A percentile compares a stretch with the other conserved stretches of the same genome.
These are phyloP conservation scores for Phytophthora lateralis DNA, from an alignment of 352 stramenopile genomes.

Conservation along the genomic window DNA sequence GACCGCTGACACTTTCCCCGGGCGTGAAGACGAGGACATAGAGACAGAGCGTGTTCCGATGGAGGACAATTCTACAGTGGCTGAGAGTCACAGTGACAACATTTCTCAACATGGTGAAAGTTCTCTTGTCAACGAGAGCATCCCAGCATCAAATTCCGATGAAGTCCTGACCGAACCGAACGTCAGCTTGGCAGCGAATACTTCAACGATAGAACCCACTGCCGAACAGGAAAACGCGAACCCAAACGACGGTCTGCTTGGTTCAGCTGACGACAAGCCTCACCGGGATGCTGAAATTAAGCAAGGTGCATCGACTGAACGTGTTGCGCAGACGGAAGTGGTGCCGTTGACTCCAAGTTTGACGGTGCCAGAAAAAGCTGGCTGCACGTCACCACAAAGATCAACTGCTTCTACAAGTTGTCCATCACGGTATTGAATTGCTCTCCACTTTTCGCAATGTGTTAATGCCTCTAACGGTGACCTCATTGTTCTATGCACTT, in stretches of 20 bases:
- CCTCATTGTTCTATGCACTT: background rate
- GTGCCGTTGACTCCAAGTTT: constrained; percentile 6
- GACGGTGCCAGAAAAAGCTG: background rate
- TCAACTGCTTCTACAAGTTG: constrained; percentile 1
- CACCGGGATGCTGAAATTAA: constrained; percentile 5
- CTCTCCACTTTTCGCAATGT: background rate
- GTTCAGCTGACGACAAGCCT: constrained; percentile 1
- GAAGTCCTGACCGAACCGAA: constrained; percentile 1
- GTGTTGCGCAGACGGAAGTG: constrained; percentile 12
- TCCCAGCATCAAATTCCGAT: background rate
- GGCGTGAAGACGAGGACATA: background rate
- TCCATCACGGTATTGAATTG: constrained; percentile 25
- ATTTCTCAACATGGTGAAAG: constrained; percentile 1
- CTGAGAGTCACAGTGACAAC: constrained; percentile 12
- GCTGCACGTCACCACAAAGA: background rate
- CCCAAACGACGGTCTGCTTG: background rate
- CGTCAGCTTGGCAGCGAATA: background rate
- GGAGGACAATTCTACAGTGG: constrained; percentile 13
- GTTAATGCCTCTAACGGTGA: background rate
- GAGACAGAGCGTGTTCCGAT: constrained; percentile 8
- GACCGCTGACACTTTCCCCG: constrained; percentile 6
- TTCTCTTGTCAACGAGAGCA: constrained; percentile 1
- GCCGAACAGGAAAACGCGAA: constrained; percentile 4
- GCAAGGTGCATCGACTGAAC: background rate
- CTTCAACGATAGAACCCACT: background rate